phyloP scores from a whole-genome alignment of 805 yeast species.

The Candida berthetii region DNA sequence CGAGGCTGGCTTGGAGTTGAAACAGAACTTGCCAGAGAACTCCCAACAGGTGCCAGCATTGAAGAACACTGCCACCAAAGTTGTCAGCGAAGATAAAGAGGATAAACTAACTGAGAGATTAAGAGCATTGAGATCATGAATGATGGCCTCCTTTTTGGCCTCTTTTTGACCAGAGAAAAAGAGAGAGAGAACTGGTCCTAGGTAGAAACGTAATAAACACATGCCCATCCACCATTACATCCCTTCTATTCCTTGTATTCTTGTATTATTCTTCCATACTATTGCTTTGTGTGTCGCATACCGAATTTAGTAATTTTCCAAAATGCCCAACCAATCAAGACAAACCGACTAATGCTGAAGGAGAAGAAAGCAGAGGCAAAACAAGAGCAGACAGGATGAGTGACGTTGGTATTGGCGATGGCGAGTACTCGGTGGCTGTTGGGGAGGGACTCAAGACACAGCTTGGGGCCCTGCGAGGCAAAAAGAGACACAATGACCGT shows the following conservation, averaged over 20 bases:
- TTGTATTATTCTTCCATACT: no score
- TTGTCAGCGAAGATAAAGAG: conserved; percentile 65
- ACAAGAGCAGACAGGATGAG: neutral
- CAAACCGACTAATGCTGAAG: no score
- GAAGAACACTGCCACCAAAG: conserved; percentile 24
- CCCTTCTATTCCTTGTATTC: no score
- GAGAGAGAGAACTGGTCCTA: no score
- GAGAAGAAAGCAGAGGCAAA: no score
- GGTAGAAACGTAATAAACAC: no score
- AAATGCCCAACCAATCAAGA: no score
- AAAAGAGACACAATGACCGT: conserved; percentile 9
- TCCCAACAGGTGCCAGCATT: conserved; percentile 49
- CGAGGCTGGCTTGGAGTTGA: conserved; percentile 92
- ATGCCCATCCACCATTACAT: no score
- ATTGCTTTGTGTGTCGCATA: no score
- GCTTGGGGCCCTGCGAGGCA: neutral
- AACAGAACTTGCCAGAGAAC: conserved; percentile 62
- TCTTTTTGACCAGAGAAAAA: no score
- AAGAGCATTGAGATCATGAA: conserved; percentile 66
- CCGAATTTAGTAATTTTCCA: no score
- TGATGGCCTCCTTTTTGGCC: no score
- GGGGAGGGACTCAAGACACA: neutral
- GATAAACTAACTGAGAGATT: conserved; percentile 83
- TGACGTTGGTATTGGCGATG: neutral
- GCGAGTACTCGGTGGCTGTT: neutral